phyloP scores from a whole-genome alignment of 305 asterid species.

The Fraxinus dipetala region DNA sequence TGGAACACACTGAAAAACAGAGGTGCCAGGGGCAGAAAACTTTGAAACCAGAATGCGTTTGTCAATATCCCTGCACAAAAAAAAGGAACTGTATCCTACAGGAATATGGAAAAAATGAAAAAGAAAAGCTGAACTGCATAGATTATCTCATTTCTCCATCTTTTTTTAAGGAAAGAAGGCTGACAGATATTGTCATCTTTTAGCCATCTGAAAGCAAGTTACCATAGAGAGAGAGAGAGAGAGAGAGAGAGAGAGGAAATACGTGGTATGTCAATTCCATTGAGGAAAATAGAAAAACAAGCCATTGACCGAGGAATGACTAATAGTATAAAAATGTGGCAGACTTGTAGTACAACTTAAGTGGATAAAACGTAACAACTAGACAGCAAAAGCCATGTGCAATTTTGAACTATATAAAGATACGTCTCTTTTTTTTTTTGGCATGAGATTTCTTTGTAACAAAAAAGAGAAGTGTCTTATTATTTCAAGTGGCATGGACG shows the following conservation, averaged over 20 bases:
- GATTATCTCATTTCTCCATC: slow-evolving; percentile 6
- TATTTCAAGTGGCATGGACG: background rate
- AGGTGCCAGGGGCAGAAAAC: slow-evolving; percentile 64
- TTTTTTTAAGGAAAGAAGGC: background rate
- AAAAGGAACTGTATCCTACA: slow-evolving; percentile 20
- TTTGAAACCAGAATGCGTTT: slow-evolving; percentile 60
- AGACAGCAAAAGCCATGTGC: slow-evolving; percentile 4
- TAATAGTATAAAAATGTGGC: background rate
- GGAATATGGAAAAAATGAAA: slow-evolving; percentile 22
- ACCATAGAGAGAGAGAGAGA: background rate
- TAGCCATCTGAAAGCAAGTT: background rate
- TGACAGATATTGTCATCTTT: background rate
- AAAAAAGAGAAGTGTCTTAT: background rate
- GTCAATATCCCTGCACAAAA: slow-evolving; percentile 62
- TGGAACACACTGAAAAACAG: slow-evolving; percentile 63
- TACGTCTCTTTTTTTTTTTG: background rate
- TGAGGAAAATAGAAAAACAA: background rate
- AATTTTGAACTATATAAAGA: background rate
- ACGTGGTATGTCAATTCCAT: background rate
- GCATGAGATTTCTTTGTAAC: slow-evolving; percentile 2
- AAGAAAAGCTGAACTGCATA: background rate
- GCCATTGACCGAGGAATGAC: background rate
- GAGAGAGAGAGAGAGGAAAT: background rate
- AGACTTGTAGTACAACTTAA: background rate
- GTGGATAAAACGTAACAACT: background rate